These are phyloP conservation scores for Hemileccinum rubropunctum DNA, from an alignment of 768 basidiomycete genomes.

Conservation along the genomic window DNA sequence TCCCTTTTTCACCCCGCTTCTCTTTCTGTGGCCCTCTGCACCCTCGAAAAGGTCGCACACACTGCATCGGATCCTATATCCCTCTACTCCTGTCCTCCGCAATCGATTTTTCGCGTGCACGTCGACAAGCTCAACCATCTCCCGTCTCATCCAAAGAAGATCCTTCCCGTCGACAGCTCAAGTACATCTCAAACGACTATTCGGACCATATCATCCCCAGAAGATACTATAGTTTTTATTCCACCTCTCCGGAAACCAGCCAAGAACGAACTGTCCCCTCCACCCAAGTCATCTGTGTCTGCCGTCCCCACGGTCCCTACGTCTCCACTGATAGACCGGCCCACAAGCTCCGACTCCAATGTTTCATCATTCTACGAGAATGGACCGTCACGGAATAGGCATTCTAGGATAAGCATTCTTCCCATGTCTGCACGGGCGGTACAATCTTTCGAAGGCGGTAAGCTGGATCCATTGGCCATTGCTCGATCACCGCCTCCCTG, in stretches of 20 bases:
- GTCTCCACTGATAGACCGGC: neutral
- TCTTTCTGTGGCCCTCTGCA: slow-evolving; percentile 34
- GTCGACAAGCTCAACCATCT: slow-evolving; percentile 13
- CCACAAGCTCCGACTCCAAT: slow-evolving; percentile 1
- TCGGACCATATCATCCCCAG: slow-evolving; percentile 6
- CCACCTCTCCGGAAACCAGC: slow-evolving; percentile 15
- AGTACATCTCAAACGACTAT: neutral
- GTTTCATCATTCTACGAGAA: slow-evolving; percentile 20
- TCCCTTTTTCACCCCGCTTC: slow-evolving; percentile 44
- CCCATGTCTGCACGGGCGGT: slow-evolving; percentile 20
- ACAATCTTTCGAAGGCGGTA: slow-evolving; percentile 8
- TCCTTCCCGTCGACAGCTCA: neutral
- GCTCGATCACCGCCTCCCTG: slow-evolving; percentile 28
- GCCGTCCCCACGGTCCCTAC: neutral
- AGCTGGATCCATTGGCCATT: slow-evolving; percentile 25
- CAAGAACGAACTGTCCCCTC: neutral
- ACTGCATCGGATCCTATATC: slow-evolving; percentile 14
- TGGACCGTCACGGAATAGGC: neutral
- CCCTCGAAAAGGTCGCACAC: slow-evolving; percentile 22
- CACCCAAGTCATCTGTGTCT: neutral
- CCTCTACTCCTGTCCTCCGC: slow-evolving; percentile 25
- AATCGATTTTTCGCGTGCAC: slow-evolving; percentile 30
- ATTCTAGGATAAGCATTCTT: slow-evolving; percentile 6
- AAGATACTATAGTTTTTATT: slow-evolving; percentile 16
- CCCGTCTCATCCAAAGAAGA: slow-evolving; percentile 3